Percentiles rank a stretch among this genome's conserved stretches.
Conservation (phyloP, 225 moss, liverwort and hornwort genomes). For the Anthoceros angustus region DNA sequence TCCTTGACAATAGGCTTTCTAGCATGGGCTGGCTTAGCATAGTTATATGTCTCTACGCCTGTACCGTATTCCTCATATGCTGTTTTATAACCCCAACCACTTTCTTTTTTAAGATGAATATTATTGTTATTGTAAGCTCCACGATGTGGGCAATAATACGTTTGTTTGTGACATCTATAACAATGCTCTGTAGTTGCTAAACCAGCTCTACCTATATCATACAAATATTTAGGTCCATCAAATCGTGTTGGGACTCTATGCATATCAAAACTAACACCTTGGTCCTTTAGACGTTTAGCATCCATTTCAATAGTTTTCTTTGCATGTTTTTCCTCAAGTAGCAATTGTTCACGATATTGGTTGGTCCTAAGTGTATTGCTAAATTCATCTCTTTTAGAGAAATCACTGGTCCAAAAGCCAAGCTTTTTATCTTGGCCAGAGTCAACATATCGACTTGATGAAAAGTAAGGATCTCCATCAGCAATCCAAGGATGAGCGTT, state of each 20-base stretch:
- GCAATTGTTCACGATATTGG: conserved; percentile 74
- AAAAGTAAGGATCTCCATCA: conserved; percentile 79
- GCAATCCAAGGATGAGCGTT: conserved; percentile 90
- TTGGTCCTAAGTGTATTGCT: conserved; percentile 67
- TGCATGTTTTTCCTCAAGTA: conserved; percentile 71
- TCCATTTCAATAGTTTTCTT: conserved; percentile 52
- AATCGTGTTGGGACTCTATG: conserved; percentile 20
- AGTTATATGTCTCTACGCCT: conserved; percentile 51
- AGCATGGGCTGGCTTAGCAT: conserved; percentile 73
- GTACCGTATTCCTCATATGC: conserved; percentile 48
- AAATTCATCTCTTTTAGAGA: conserved; percentile 46
- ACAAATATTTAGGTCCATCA: conserved; percentile 60
- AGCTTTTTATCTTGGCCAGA: conserved; percentile 65
- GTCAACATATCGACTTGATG: conserved; percentile 69
- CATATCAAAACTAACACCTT: conserved; percentile 12
- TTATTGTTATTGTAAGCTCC: conserved; percentile 79
- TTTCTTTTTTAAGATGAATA: conserved; percentile 55
- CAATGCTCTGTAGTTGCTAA: conserved; percentile 58
- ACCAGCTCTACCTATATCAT: conserved; percentile 59
- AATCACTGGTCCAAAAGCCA: conserved; percentile 83
- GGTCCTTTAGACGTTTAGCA: conserved; percentile 48
- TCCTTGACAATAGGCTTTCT: conserved; percentile 73
- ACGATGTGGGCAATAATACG: conserved; percentile 61
- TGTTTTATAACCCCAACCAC: conserved; percentile 36
- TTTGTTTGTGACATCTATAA: conserved; percentile 48